Evolutionary conservation across 2,329 filamentous ascomycete species (phyloP), one percentile per base, ranked within the genome.

Genomic region (Aspergillus novoparasiticus): DNA sequence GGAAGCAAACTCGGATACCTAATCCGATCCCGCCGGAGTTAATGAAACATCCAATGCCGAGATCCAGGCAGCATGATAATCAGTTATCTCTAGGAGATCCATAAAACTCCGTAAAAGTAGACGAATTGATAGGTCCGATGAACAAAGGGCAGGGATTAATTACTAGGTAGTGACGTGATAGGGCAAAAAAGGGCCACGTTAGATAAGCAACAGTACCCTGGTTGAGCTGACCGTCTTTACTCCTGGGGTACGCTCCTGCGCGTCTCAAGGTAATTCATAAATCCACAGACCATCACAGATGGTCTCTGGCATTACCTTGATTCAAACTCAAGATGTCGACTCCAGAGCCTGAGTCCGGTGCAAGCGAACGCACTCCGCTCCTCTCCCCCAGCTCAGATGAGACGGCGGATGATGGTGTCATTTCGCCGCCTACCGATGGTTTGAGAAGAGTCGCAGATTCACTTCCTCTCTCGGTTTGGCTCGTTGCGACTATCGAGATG

Each of bases 401-500:
- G 2, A 14, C 14, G 9, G 45, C 14, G 45, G 23, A 46, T 19
- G 11, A 28, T 28, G 45, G 45, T 6, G 23, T 6, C 23, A 48
- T 23, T 14, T 48, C 45, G 23, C 23, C 23, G 45, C 21, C 45
- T 48, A 28, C 12, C 2, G 23, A 48, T 48, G 2, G 45, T 1
- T 1, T 28, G 23, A 48, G 45, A 19, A 28, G 14, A 23, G 14
- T 48, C 45, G 23, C 45, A 16, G 45, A 48, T 48, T 48, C 45
- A 14, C 39, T 57, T 8, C 54, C 54, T n/a, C 21, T 57, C n/a
- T 39, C 54, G 6, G 61, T 58, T 23, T 64, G 51, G 46, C 51
- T 60, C 11, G 53, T 64, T 43, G 61, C 61, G 23, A 58, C 34
- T 19, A 61, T 64, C 21, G 61, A 64, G 58, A 36, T 60, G 12